Evolutionary conservation across 164 flowering plant species (phyloP).

Genomic region (Nelumbo lutea): DNA sequence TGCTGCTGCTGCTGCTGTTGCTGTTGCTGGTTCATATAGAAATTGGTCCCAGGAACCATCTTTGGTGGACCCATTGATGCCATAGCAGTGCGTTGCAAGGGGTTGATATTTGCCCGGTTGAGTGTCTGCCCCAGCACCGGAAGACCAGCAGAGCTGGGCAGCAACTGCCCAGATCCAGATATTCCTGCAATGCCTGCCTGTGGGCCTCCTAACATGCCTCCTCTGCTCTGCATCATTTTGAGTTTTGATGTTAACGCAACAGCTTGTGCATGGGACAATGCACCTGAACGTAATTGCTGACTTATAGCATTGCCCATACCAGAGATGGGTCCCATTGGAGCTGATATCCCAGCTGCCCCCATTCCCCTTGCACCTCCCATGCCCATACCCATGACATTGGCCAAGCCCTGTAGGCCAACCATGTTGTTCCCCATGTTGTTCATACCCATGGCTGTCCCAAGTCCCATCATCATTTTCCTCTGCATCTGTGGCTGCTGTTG

Average conservation of each 20-base stretch:
- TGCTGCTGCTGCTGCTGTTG: slow-evolving; percentile 26
- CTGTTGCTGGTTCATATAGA: slow-evolving; percentile 60
- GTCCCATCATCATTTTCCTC: slow-evolving; percentile 69
- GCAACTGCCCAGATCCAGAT: slow-evolving; percentile 63
- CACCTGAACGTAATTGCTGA: slow-evolving; percentile 56
- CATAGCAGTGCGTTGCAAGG: slow-evolving; percentile 55
- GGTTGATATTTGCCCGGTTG: slow-evolving; percentile 43
- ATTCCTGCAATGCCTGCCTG: slow-evolving; percentile 56
- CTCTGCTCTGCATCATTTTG: slow-evolving; percentile 40
- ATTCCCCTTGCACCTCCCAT: slow-evolving; percentile 64
- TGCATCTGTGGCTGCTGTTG: slow-evolving; percentile 49
- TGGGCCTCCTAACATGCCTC: slow-evolving; percentile 38
- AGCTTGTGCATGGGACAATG: slow-evolving; percentile 36
- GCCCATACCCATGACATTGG: slow-evolving; percentile 56
- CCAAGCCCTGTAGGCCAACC: slow-evolving; percentile 59
- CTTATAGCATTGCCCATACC: slow-evolving; percentile 46
- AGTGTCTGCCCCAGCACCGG: slow-evolving; percentile 69
- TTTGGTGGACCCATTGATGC: slow-evolving; percentile 84
- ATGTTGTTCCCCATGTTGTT: slow-evolving; percentile 58
- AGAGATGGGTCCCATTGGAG: slow-evolving; percentile 54
- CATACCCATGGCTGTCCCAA: slow-evolving; percentile 55
- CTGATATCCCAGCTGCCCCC: slow-evolving; percentile 59
- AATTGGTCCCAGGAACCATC: slow-evolving; percentile 58
- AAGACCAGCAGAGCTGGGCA: slow-evolving; percentile 51
- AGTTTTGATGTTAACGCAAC: slow-evolving; percentile 32